Base-by-base conservation (phyloP, 345 rosid species). In the Gossypioides kirkii region DNA sequence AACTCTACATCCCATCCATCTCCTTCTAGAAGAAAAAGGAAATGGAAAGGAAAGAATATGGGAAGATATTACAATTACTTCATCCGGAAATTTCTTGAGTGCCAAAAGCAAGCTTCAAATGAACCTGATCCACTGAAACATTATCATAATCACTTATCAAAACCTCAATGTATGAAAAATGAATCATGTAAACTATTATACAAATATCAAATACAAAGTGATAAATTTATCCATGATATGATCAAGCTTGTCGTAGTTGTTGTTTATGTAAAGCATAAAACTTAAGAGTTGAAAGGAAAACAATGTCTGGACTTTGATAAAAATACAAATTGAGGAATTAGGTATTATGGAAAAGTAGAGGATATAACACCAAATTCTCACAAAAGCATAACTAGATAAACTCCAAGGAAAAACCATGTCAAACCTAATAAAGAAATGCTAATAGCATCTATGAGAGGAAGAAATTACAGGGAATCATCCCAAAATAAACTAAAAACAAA, bases 101-200 rank as follows among this genome's bases (percentile, higher is more conserved):
- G 49, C 67, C 41, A 22, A 77, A 6, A 74, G 72, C 66, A 74
- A 36, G 62, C 73, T 53, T 75, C 56, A n/a, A 74, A 72, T 54
- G 17, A 25, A 67, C 81, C 76, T 72, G 72, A 56, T 68, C 11
- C 65, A 69, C 50, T 10, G 36, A 68, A 77, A 75, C 45, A 72
- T 43, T 55, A 52, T 2, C 41, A 73, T 25, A 61, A 53, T 8
- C 23, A 59, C 12, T 28, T 17, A 28, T n/a, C 2, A 10, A 9
- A 50, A 50, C 58, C 50, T 68, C 2, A 17, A 26, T 26, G 11
- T 25, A 49, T 9, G 42, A 14, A 68, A 68, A 49, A 47, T 26
- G 17, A n/a, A 49, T 2, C 45, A 26, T 28, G 12, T 49, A 49
- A 17, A 49, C 6, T 12, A 43, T 65, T 42, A 43, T 11, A 41